Base-by-base conservation (phyloP, 2,329 filamentous ascomycete species). In the Arthroderma sp. region DNA sequence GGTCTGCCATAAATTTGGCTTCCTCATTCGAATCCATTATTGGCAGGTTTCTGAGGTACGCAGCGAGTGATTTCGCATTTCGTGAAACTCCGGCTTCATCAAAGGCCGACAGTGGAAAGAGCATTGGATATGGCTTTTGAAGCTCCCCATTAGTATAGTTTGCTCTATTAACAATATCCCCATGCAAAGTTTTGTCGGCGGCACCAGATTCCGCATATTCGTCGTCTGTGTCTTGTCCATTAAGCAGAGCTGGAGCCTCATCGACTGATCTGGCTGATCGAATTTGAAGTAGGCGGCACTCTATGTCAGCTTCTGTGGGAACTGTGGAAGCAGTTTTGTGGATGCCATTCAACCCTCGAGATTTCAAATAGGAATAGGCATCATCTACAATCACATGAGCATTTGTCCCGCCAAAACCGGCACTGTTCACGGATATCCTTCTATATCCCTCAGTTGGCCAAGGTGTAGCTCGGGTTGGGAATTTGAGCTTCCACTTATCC, bases 341-440 rank as follows among this genome's bases (percentile, higher is more conserved):
- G 27, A 39, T 31, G 4, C 49, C 47, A 1, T 31, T n/a, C 5
- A 49, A 29, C 9, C 36, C 44, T n/a, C n/a, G 38, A 4, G 32
- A 40, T 28, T 43, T 36, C 3, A 50, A 15, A 42, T 42, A 49
- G 5, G 28, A 42, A 33, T 31, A 40, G n/a, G 42, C 48, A 34
- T 48, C 46, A 28, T 55, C 60, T 36, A 56, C 43, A 53, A 52
- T 52, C 39, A 36, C 52, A 52, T 49, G 55, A 39, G 44, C 56
- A 46, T 57, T 62, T 47, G 49, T 50, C 9, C 56, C 55, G 27
- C 54, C 55, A 39, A 60, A 59, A 1, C 61, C 61, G 42, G 63
- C 63, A 0, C 49, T 55, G 43, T 61, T 64, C 15, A 64, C 50
- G 33, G 57, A 60, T 6, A 57, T 51, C 36, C 60, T 50, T 29